Conservation (phyloP, 139 green algal genomes). For the Micractinium conductrix region DNA sequence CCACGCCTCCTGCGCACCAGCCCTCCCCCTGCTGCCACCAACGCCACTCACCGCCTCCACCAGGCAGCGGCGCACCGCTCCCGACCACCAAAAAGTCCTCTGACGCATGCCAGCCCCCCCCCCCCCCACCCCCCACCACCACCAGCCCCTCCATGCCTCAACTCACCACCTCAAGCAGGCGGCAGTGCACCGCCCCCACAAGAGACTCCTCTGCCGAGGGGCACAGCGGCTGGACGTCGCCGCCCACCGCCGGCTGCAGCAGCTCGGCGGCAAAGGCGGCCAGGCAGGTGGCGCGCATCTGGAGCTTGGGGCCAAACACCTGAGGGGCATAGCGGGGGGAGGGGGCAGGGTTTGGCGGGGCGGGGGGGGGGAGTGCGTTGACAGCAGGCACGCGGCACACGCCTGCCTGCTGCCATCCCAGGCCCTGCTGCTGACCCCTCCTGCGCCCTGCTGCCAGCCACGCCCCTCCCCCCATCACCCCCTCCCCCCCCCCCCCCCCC, state of each 20-base stretch:
- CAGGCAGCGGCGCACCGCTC: too few species aligned
- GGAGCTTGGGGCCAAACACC: constrained; percentile 27
- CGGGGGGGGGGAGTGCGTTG: neutral
- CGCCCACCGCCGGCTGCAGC: constrained; percentile 24
- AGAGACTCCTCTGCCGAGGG: constrained; percentile 10
- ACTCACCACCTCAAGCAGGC: constrained; percentile 51
- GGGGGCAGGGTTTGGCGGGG: too few species aligned
- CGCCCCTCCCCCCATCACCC: neutral
- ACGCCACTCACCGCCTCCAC: too few species aligned
- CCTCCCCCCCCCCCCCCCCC: neutral
- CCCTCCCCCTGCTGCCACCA: too few species aligned
- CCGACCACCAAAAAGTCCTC: too few species aligned
- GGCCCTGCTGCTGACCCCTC: neutral
- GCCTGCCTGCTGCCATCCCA: too few species aligned
- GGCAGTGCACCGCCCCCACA: constrained; percentile 42
- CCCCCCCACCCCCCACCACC: too few species aligned
- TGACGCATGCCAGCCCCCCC: too few species aligned
- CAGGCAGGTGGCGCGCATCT: constrained; percentile 7
- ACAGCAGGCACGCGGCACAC: neutral
- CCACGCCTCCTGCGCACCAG: too few species aligned
- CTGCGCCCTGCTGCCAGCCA: neutral
- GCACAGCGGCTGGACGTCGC: constrained; percentile 2
- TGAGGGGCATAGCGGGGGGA: neutral
- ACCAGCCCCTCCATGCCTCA: too few species aligned
- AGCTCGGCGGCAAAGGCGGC: constrained; percentile 43